Conservation (phyloP, 257 asterid species). For the Primulina eburnea region DNA sequence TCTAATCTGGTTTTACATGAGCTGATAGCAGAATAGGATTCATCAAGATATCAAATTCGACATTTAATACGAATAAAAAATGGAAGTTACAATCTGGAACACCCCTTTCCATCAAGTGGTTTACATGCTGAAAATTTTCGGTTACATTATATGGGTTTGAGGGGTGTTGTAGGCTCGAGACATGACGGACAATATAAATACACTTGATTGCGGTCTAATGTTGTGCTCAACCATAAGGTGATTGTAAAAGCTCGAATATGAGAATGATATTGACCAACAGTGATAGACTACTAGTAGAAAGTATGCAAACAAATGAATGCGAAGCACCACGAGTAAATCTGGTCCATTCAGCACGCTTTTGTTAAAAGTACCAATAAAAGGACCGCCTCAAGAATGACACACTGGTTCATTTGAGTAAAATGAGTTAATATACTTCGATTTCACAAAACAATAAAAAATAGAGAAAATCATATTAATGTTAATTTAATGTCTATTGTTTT, state of each 20-base stretch:
- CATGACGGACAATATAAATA: no score
- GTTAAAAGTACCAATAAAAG: background rate
- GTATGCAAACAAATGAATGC: background rate
- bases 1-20: background rate
- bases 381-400: background rate
- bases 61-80: background rate
- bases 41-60: background rate
- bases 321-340: background rate
- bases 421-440: no score
- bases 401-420: no score
- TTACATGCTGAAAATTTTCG: background rate
- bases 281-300: background rate
- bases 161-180: background rate
- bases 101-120: background rate
- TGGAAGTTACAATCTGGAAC: background rate
- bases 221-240: background rate
- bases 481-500: no score
- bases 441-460: no score
- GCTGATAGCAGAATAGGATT: background rate
- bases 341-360: background rate
- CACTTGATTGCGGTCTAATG: background rate
- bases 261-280: background rate
- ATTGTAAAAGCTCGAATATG: background rate
- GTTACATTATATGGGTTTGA: background rate
- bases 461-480: no score